Base-by-base conservation (phyloP, 805 yeast species). In the Metschnikowia picachoensis region DNA sequence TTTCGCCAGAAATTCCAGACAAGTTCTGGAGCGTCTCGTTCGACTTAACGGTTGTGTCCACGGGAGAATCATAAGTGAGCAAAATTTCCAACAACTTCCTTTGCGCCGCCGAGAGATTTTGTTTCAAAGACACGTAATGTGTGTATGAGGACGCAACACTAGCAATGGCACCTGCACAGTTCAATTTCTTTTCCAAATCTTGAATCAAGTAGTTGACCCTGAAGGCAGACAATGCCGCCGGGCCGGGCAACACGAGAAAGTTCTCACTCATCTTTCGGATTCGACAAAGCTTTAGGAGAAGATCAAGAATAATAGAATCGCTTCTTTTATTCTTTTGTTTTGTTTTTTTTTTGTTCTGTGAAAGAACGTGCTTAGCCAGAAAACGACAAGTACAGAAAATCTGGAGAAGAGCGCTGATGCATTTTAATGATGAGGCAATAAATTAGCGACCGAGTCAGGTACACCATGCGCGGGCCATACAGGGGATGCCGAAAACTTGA, bases 211-310 rank as follows among this genome's bases (percentile, higher is more conserved):
- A 85, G 50, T 82, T 78, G 54, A 90, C 83, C 70, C 98, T 80
- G 68, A 92, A 92, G 41, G 79, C 78, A 43, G 98, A 91, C 62
- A 90, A 75, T 52, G 97, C 97, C 61, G 78, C 79, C 40, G 97
- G 95, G 48, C 99, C 99, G 38, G 96, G 85, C 55, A 89, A 74
- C 50, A 70, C 58, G 54, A 72, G 65, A 50, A 71, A 72, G 29
- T 32, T 41, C 47, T 50, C 54, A 20, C 57, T 53, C 60, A 56
- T 56, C 35, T 25, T n/a, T 31, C 16, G 39, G 36, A 33, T 15
- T 30, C 14, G 32, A 47, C 25, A 37, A 30, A 11, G 25, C 25
- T 20, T 20, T 20, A 20, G 25, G 25, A 20, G 25, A 20, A 20
- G 25, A 20, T 20, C 25, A 35, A 30, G 25, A 25, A 41, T 39